phyloP scores from a whole-genome alignment of 768 basidiomycete species.

The Tulasnella sp. region DNA sequence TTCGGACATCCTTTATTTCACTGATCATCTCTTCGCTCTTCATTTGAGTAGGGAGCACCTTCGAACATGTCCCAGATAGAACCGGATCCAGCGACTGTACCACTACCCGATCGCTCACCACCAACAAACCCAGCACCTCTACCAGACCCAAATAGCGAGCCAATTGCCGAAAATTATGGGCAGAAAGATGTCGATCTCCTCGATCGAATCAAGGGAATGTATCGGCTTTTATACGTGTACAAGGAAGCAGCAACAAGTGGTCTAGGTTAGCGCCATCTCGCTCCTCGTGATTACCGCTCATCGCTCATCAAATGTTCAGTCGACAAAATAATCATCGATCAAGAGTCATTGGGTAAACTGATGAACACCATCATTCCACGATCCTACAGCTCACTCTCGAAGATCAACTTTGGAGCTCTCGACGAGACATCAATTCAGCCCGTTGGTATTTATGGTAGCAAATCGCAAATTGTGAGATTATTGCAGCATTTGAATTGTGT shows the following conservation, averaged over 20 bases:
- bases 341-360: slow-evolving; percentile 36
- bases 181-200: not conserved
- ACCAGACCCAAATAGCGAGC: no score
- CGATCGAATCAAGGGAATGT: slow-evolving; percentile 32
- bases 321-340: slow-evolving; percentile 49
- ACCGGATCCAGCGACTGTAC: no score
- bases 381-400: slow-evolving; percentile 41
- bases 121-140: no score
- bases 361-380: slow-evolving; percentile 38
- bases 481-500: slow-evolving; percentile 29
- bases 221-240: slow-evolving; percentile 41
- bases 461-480: slow-evolving; percentile 37
- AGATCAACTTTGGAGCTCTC: slow-evolving; percentile 41
- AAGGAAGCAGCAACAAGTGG: slow-evolving; percentile 39
- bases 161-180: no score
- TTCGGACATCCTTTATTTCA: no score
- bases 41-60: no score
- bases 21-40: no score
- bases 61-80: no score
- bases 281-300: not conserved
- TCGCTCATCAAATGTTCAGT: not conserved
- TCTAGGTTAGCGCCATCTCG: slow-evolving; percentile 30
- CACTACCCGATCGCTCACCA: no score
- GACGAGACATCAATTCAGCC: slow-evolving; percentile 37
- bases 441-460: slow-evolving; percentile 46